Conservation (phyloP, 1,284 basidiomycete species). For the Violaceomyces palustris region DNA sequence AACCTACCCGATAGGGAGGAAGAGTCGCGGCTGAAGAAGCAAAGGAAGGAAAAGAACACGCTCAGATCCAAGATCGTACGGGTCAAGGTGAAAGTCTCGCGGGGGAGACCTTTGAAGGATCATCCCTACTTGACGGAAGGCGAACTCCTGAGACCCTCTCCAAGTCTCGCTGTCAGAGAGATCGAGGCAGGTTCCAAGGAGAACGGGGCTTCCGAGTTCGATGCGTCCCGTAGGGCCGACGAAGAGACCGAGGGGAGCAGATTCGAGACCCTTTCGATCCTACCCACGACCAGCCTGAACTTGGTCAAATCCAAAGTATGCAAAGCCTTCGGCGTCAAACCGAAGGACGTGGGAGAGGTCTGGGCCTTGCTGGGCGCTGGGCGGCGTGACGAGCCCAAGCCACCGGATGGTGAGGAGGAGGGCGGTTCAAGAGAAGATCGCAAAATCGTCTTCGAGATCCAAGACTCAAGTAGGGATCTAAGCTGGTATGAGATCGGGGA, state of each 20-base stretch:
- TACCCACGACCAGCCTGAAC: constrained; percentile 31
- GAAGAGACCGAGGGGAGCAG: neutral
- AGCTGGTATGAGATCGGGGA: constrained; percentile 27
- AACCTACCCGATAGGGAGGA: too few relatives aligned
- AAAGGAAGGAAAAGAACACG: constrained; percentile 3
- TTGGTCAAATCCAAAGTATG: constrained; percentile 22
- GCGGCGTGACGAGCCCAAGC: neutral
- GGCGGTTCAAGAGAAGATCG: too few relatives aligned
- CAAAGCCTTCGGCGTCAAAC: constrained; percentile 5
- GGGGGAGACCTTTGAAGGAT: neutral
- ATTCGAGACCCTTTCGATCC: constrained; percentile 1
- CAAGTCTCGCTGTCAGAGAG: too few relatives aligned
- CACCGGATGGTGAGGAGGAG: neutral
- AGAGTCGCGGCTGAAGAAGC: neutral
- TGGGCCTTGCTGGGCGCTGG: constrained; percentile 22
- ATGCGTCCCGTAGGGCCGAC: too few relatives aligned
- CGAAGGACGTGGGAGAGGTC: constrained; percentile 6
- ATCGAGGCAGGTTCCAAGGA: too few relatives aligned
- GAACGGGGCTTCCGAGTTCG: too few relatives aligned
- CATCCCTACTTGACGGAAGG: neutral
- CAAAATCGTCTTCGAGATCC: constrained; percentile 21
- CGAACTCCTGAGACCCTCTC: too few relatives aligned
- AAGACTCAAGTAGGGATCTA: constrained; percentile 19
- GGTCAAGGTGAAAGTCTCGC: constrained; percentile 4
- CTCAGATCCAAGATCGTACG: constrained; percentile 16